Percentiles rank a stretch among this genome's conserved stretches.
Conservation (phyloP, 306 rosid species). For the Purshia tridentata region DNA sequence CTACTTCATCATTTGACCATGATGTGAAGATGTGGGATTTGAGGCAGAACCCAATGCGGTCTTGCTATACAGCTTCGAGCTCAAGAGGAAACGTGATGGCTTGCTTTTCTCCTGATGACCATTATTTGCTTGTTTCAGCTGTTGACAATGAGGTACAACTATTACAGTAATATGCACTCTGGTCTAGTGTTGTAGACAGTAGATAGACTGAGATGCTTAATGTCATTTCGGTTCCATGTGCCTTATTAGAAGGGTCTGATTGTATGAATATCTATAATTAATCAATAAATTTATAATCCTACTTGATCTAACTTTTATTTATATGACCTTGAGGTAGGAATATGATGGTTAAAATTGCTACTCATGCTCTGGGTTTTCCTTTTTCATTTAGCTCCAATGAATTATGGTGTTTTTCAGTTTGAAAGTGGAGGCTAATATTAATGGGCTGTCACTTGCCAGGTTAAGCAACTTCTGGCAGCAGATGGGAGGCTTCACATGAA, state of each 20-base stretch:
- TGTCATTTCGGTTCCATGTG: too few species aligned
- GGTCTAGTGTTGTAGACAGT: not conserved
- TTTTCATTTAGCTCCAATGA: not conserved
- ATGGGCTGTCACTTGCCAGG: constrained; percentile 39
- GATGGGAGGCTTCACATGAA: constrained; percentile 78
- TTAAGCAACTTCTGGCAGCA: constrained; percentile 62
- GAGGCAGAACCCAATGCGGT: constrained; percentile 61
- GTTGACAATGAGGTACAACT: constrained; percentile 70
- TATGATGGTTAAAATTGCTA: not conserved
- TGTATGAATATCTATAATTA: too few species aligned
- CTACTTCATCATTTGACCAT: constrained; percentile 75
- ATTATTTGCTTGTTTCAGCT: constrained; percentile 68
- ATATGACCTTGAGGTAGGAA: not conserved
- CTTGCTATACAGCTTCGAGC: constrained; percentile 68
- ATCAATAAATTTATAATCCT: not conserved
- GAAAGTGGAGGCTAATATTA: constrained; percentile 29
- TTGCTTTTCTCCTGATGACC: constrained; percentile 81
- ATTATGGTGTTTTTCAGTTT: not conserved
- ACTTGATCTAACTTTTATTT: not conserved
- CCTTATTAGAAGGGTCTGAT: not conserved
- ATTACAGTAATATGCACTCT: not conserved
- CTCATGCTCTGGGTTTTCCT: not conserved
- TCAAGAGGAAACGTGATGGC: constrained; percentile 81
- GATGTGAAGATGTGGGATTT: constrained; percentile 89
- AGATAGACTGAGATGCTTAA: not conserved